Conservation (phyloP, 2,329 filamentous ascomycete genomes). For the Helotiales sp. region DNA sequence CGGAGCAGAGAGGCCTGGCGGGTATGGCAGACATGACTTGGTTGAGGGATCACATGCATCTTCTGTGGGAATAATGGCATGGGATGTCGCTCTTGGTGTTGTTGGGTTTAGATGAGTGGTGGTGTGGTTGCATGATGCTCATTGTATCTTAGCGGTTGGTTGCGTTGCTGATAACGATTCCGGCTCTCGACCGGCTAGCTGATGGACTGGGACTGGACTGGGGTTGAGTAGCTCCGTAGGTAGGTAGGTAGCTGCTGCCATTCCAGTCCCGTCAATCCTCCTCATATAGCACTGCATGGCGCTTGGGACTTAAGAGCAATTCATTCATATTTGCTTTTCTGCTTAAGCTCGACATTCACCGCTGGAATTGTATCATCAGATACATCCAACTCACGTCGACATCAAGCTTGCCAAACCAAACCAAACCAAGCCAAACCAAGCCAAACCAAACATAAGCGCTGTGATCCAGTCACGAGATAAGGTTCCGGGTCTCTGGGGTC, state of each 20-base stretch:
- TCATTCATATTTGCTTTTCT: neutral
- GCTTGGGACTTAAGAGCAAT: neutral
- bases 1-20: neutral
- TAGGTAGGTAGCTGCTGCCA: no score
- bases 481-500: neutral
- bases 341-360: slow-evolving; percentile 4
- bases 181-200: neutral
- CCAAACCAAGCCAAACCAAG: neutral
- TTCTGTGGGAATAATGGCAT: neutral
- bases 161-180: neutral
- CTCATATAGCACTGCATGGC: neutral
- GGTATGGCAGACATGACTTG: neutral
- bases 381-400: neutral
- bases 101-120: neutral
- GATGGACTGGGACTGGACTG: neutral
- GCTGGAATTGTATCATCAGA: neutral
- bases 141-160: neutral
- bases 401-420: neutral
- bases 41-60: neutral
- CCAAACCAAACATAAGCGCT: slow-evolving; percentile 30
- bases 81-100: neutral
- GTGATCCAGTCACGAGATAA: slow-evolving; percentile 34
- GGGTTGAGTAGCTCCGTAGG: no score
- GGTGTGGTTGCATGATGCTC: neutral
- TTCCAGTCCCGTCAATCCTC: neutral